Base-by-base conservation (phyloP, 2,329 filamentous ascomycete genomes). In the Colletotrichum incanum region DNA sequence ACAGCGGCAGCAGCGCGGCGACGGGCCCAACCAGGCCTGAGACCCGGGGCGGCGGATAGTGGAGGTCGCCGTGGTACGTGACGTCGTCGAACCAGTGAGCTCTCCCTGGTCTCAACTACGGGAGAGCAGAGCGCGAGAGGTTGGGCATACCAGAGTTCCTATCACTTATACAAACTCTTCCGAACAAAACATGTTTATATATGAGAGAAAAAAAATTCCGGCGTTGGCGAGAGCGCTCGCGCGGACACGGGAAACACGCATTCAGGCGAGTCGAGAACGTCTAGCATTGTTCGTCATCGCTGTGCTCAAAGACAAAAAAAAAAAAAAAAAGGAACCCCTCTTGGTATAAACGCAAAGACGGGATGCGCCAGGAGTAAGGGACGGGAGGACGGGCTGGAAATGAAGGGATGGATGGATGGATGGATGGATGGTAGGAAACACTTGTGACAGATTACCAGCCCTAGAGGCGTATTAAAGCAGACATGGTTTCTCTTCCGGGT, bases 1-100 rank as follows among this genome's bases (percentile, higher is more conserved):
- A 82, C 31, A 90, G 88, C 75, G 80, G 84, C 72, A 86, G 86
- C 47, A 90, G 87, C 75, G 79, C 82, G 12, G 82, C 85, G 14
- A 86, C 86, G 37, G 82, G 82, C 12, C 76, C 79, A 18, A 86
- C 86, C 31, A 82, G 82, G 23, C 77, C 79, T 16, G 79, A 75
- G 52, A 81, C 69, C 43, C 60, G 67, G 31, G 71, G 71, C 61
- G 70, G 65, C 59, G 43, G 23, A 45, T 72, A 72, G 66, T 55
- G 59, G 45, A 39, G 61, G 66, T 37, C 66, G 47, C 55, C 65
- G 26, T 65, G 60, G 70, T 31, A 45, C 14, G 45, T 43, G 11
- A 14, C 28, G 28, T 18, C n/a, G 34, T 50, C 45, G 50, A 47
- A 6, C 28, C 34, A 52, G 58, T 56, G 28, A 71, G 7, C 23